Evolutionary conservation across 306 rosid genomes (phyloP).

Genomic region (Carpinus fangiana): DNA sequence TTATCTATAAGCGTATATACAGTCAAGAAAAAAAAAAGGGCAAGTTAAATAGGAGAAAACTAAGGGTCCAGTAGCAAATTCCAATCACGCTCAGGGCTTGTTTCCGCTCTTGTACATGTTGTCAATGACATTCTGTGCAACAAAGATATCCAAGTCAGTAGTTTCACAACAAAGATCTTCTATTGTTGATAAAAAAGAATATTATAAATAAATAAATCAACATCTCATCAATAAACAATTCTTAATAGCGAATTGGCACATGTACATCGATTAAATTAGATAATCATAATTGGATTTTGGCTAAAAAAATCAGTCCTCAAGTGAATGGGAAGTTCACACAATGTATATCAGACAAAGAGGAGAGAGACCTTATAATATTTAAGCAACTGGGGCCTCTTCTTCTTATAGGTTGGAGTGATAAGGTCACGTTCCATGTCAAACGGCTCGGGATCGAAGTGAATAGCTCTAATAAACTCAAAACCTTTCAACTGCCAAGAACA

Average conservation of each 20-base stretch:
- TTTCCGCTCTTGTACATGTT: constrained; percentile 70
- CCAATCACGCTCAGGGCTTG: constrained; percentile 48
- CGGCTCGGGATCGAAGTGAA: constrained; percentile 83
- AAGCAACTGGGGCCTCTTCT: constrained; percentile 88
- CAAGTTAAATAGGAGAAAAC: constrained; percentile 15
- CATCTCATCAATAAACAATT: no score
- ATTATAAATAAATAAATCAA: background rate
- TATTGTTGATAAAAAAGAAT: background rate
- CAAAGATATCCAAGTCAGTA: constrained; percentile 27
- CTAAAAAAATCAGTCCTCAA: constrained; percentile 3
- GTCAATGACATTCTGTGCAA: constrained; percentile 60
- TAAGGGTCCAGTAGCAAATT: constrained; percentile 21
- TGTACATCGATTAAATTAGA: background rate
- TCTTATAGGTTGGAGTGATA: constrained; percentile 89
- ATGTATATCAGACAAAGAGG: background rate
- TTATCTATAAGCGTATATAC: constrained; percentile 24
- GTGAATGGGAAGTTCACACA: background rate
- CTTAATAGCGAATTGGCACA: background rate
- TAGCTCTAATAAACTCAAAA: constrained; percentile 70
- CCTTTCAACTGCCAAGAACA: constrained; percentile 81
- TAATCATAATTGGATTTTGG: background rate
- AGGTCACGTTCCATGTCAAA: constrained; percentile 97
- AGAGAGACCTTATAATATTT: constrained; percentile 76
- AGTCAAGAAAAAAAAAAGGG: constrained; percentile 20
- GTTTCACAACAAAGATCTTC: background rate